These are phyloP conservation scores for Dionaea muscipula DNA, from an alignment of 179 eudicot species.

Conservation along the genomic window DNA sequence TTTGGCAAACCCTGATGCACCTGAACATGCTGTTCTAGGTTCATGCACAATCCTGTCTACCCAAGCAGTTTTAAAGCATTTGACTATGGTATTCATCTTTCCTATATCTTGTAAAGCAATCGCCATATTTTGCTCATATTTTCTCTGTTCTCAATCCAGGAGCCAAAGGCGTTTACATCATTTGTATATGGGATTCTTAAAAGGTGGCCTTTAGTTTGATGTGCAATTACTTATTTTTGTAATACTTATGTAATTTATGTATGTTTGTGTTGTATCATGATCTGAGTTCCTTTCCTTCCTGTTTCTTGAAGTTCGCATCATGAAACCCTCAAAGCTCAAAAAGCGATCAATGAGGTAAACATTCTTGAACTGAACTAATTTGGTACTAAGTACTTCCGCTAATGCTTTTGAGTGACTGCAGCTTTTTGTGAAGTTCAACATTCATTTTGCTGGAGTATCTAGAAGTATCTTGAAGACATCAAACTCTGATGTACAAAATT, in stretches of 20 bases:
- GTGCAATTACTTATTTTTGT: background rate
- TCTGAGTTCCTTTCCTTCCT: slow-evolving; percentile 9
- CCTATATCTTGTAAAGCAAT: slow-evolving; percentile 1
- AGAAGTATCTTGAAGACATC: slow-evolving; percentile 51
- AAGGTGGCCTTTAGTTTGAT: slow-evolving; percentile 32
- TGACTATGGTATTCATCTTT: slow-evolving; percentile 47
- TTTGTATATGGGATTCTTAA: slow-evolving; percentile 65
- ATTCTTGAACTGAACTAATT: slow-evolving; percentile 5
- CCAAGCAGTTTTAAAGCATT: slow-evolving; percentile 75
- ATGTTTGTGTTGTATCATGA: background rate
- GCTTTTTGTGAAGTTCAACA: slow-evolving; percentile 96
- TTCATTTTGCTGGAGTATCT: slow-evolving; percentile 72
- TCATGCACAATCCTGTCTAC: slow-evolving; percentile 83
- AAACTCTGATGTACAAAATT: slow-evolving; percentile 46
- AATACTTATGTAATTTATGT: background rate
- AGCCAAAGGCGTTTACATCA: slow-evolving; percentile 62
- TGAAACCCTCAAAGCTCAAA: slow-evolving; percentile 90
- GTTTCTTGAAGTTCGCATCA: slow-evolving; percentile 69
- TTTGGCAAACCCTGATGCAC: slow-evolving; percentile 50
- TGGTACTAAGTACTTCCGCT: slow-evolving; percentile 4
- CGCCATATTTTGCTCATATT: slow-evolving; percentile 10
- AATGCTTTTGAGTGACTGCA: slow-evolving; percentile 25
- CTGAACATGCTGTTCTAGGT: slow-evolving; percentile 81
- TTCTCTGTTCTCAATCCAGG: slow-evolving; percentile 35
- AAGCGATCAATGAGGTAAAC: slow-evolving; percentile 87